These are phyloP conservation scores for Agrocybe praecox DNA, from an alignment of 768 basidiomycete genomes.

Conservation along the genomic window DNA sequence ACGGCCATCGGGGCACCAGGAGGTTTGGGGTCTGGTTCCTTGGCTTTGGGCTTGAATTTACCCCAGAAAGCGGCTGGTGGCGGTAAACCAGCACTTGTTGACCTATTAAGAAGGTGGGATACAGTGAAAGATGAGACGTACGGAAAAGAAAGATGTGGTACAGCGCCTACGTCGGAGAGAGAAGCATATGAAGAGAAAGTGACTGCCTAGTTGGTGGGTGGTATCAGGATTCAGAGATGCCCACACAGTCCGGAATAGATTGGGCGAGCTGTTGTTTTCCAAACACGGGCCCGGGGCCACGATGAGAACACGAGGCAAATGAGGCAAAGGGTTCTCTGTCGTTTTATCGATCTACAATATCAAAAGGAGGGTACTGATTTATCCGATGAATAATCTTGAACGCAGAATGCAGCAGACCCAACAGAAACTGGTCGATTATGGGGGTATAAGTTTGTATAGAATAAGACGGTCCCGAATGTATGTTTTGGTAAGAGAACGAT, in stretches of 20 bases:
- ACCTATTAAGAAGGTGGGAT: slow-evolving; percentile 49
- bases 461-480: neutral
- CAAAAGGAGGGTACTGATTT: slow-evolving; percentile 11
- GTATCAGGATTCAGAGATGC: slow-evolving; percentile 24
- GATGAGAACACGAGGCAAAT: slow-evolving; percentile 63
- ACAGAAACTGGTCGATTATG: neutral
- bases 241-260: slow-evolving; percentile 31
- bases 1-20: slow-evolving; percentile 35
- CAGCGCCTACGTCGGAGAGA: slow-evolving; percentile 73
- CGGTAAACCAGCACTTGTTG: slow-evolving; percentile 64
- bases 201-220: slow-evolving; percentile 21
- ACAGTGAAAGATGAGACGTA: slow-evolving; percentile 32
- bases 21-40: slow-evolving; percentile 10
- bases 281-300: slow-evolving; percentile 40
- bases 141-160: slow-evolving; percentile 24
- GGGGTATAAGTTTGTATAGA: neutral
- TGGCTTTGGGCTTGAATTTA: slow-evolving; percentile 68
- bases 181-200: slow-evolving; percentile 57
- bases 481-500: neutral
- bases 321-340: slow-evolving; percentile 21
- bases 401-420: neutral
- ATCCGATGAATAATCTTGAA: slow-evolving; percentile 6
- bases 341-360: slow-evolving; percentile 24
- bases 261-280: slow-evolving; percentile 17
- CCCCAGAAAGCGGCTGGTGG: slow-evolving; percentile 53